Evolutionary conservation across 345 rosid genomes (phyloP).

Genomic region (Adansonia digitata): DNA sequence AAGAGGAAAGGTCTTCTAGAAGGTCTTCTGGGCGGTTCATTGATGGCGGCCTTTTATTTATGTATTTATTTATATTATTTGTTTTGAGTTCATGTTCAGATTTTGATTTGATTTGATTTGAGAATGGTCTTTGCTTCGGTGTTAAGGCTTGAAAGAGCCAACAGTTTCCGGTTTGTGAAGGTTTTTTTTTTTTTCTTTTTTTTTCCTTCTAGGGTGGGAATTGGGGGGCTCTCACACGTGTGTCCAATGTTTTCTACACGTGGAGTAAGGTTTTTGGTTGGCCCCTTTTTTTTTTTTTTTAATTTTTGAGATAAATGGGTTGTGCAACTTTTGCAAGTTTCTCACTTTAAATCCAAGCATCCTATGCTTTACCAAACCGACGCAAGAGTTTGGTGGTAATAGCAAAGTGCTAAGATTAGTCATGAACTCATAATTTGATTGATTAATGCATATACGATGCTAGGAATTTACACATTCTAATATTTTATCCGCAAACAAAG

Average conservation of each 20-base stretch:
- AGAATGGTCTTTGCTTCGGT: slow-evolving; percentile 13
- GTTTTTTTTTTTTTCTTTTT: too few relatives aligned
- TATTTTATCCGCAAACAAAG: too few relatives aligned
- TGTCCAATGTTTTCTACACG: neutral
- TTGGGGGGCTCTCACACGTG: neutral
- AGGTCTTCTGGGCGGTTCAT: slow-evolving; percentile 21
- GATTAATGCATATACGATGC: too few relatives aligned
- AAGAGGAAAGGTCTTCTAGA: slow-evolving; percentile 25
- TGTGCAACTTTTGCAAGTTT: neutral
- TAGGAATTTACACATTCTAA: too few relatives aligned
- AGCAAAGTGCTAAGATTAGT: too few relatives aligned
- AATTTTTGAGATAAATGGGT: neutral
- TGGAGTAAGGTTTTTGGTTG: neutral
- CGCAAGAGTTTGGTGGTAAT: too few relatives aligned
- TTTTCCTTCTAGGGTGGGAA: too few relatives aligned
- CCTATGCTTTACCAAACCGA: neutral
- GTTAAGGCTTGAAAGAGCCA: slow-evolving; percentile 15
- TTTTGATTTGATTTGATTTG: too few relatives aligned
- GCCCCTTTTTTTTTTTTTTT: too few relatives aligned
- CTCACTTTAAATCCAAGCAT: neutral
- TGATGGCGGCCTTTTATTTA: neutral
- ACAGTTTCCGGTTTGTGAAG: neutral
- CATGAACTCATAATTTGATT: too few relatives aligned
- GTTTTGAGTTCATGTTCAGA: neutral
- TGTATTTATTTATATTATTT: too few relatives aligned